phyloP scores from a whole-genome alignment of 345 rosid genomes.

The Citrus sinensis region DNA sequence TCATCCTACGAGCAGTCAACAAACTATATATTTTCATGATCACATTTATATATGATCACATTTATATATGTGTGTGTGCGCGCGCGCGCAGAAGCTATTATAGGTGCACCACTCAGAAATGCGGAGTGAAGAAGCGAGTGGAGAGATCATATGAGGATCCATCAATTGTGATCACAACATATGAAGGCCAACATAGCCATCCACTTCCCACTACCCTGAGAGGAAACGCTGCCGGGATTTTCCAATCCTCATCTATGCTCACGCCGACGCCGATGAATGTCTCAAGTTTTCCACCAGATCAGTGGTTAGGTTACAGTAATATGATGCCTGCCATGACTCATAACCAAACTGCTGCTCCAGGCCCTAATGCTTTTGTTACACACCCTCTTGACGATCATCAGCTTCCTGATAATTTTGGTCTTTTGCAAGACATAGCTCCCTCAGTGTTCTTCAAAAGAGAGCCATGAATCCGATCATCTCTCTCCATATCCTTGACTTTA shows the following conservation, averaged over 20 bases:
- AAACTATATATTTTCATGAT: not conserved
- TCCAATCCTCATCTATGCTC: constrained; percentile 33
- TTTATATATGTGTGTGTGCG: too few species aligned
- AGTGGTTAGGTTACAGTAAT: constrained; percentile 24
- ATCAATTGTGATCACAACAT: constrained; percentile 81
- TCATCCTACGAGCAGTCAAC: not conserved
- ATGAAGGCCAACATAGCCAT: constrained; percentile 90
- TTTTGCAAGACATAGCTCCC: constrained; percentile 78
- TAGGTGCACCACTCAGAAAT: constrained; percentile 85
- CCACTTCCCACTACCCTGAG: constrained; percentile 67
- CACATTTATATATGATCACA: too few species aligned
- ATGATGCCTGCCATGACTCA: constrained; percentile 25
- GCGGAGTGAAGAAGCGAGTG: constrained; percentile 86
- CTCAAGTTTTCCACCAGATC: constrained; percentile 36
- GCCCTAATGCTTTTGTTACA: constrained; percentile 15
- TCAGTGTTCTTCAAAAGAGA: constrained; percentile 65
- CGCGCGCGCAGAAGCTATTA: constrained; percentile 64
- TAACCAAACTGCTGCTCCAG: constrained; percentile 19
- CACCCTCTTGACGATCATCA: constrained; percentile 32
- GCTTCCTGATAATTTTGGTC: constrained; percentile 56
- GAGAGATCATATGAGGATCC: constrained; percentile 90
- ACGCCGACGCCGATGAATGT: constrained; percentile 27
- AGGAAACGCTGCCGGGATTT: constrained; percentile 55
- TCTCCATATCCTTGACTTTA: not conserved
- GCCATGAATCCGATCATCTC: constrained; percentile 28